Evolutionary conservation across 257 asterid species (phyloP).

Genomic region (Rauvolfia tetraphylla): DNA sequence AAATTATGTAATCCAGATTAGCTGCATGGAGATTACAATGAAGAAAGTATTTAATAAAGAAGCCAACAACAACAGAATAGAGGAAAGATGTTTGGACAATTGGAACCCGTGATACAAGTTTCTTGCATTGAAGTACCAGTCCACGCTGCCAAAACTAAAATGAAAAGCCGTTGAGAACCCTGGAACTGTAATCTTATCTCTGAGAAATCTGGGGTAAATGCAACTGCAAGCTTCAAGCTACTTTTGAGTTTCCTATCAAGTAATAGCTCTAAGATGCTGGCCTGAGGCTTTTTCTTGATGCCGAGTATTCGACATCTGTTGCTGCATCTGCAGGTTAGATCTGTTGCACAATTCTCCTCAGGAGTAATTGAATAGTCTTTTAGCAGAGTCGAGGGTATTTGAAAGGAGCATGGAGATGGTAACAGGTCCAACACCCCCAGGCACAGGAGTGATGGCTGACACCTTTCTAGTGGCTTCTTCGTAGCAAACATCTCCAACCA

Average conservation of each 20-base stretch:
- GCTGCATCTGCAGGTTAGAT: not conserved
- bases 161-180: not conserved
- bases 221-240: not conserved
- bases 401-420: constrained; percentile 30
- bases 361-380: constrained; percentile 15
- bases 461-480: constrained; percentile 21
- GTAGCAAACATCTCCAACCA: constrained; percentile 28
- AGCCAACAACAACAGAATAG: not conserved
- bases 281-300: not conserved
- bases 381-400: constrained; percentile 27
- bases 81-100: not conserved
- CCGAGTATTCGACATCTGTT: not conserved
- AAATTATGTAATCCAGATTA: too few relatives aligned
- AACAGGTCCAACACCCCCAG: constrained; percentile 32
- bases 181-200: not conserved
- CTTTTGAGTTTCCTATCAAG: not conserved
- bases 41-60: not conserved
- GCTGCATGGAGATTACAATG: too few relatives aligned
- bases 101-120: not conserved
- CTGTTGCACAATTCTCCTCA: not conserved
- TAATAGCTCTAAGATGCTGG: not conserved
- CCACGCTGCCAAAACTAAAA: not conserved
- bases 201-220: not conserved
- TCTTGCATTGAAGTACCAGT: not conserved
- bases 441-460: constrained; percentile 32